Evolutionary conservation across 805 yeast species (phyloP), one percentile per base, ranked within the genome.

Genomic region (Pichia scutulata): DNA sequence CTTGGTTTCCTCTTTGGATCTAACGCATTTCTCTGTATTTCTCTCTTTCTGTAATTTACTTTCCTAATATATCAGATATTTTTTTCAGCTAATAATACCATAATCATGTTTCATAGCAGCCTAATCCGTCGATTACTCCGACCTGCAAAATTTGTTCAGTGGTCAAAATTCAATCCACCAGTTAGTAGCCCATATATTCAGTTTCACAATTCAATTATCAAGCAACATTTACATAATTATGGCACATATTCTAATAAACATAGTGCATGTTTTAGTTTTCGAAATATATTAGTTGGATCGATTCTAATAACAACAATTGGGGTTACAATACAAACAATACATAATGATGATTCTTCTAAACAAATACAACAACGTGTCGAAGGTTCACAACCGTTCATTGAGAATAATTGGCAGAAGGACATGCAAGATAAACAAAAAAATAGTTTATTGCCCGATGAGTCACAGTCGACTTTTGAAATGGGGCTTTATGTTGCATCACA

Each of bases 401-500:
- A 48, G 18, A 53, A 53, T 26, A 47, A 48, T 36, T 51, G 57
- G 57, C 44, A 52, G 24, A 10, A 43, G 13, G 42, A 42, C 13
- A 43, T 47, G 2, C 52, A 52, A 14, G 21, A 43, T 2, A 53
- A 49, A 22, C 52, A 48, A 7, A 51, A 56, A 13, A 77, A 74
- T 55, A 66, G 61, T n/a, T 64, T 78, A 39, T 52, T 51, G 7
- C 76, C 86, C 0, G 77, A 72, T 50, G 61, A 72, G 1, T 60
- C 57, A 1, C 81, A 81, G 4, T 86, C 81, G 37, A 86, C 95
- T 0, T 84, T 72, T 65, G 93, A 86, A 61, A 74, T 74, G 72
- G 86, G 86, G 0, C 69, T 86, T 3, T 86, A 71, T 61, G 51
- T 67, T 13, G 71, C 86, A 0, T 84, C 90, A 0, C 82, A 81